Evolutionary conservation across 495 filamentous ascomycete genomes (phyloP), one percentile per base, ranked within the genome.

Genomic region (Pyrenopolyporus hunteri): DNA sequence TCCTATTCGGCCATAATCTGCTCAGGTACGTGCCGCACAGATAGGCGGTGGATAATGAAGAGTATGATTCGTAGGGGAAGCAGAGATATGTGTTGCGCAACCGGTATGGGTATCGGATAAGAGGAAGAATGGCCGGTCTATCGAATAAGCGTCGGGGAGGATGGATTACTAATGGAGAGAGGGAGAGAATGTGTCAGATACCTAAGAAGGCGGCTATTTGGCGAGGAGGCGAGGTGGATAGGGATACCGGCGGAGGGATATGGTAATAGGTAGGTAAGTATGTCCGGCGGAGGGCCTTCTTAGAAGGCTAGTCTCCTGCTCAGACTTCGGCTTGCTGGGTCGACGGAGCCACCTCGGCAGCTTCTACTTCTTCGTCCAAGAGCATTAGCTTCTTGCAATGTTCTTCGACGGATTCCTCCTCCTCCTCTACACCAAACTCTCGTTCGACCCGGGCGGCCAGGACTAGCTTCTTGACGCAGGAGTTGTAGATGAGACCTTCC

Each of bases 401-500:
- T 10, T 69, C 64, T 47, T 69, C 66, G 6, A 69, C 68, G 0
- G 70, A 65, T 16, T 70, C 71, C 42, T 63, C 59, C 1, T 62
- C 47, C 25, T 69, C 63, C 11, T 74, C 72, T 4, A 59, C 64
- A 0, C 32, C 64, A 4, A 65, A 59, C 49, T 71, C 70, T 33
- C 73, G 69, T 16, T 74, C 76, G 22, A 98, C 92, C 53, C 89
- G 83, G 63, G 92, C 85, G 68, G 97, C 95, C 10, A 98, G 83
- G n/a, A 88, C 88, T 20, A 98, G 76, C 75, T 98, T 98, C 42
- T 89, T 93, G 75, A 93, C 84, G 10, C 94, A 93, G 0, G 97
- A 81, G 13, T 88, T 86, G 67, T 91, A 86, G 20, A 98, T 96
- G 49, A 96, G 89, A 73, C 97, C 91, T 71, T 98, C 94, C 43